These are phyloP conservation scores for Skeletonema menzelii DNA, from an alignment of 108 stramenopile genomes.

Conservation along the genomic window DNA sequence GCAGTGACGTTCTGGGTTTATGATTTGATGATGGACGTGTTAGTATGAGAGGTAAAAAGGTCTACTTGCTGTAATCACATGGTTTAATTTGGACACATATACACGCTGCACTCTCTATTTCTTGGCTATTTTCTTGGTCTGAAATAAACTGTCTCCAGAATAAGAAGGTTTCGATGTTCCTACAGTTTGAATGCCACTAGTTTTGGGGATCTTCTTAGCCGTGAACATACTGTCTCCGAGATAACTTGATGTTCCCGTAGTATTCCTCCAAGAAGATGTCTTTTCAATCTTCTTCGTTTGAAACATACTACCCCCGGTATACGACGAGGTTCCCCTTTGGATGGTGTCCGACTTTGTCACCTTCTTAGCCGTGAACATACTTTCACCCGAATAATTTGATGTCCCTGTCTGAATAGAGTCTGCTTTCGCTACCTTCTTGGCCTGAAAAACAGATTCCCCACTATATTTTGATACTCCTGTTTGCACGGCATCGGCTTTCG, in stretches of 20 bases:
- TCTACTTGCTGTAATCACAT: neutral
- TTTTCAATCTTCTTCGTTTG: too few relatives aligned
- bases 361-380: neutral
- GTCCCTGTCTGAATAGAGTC: neutral
- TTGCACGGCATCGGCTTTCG: neutral
- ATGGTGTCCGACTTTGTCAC: too few relatives aligned
- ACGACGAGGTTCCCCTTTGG: too few relatives aligned
- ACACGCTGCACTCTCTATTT: neutral
- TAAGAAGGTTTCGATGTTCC: neutral
- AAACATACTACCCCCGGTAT: too few relatives aligned
- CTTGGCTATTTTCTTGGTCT: slow-evolving; percentile 1
- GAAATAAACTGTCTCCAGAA: neutral
- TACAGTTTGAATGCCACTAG: neutral
- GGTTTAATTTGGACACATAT: neutral
- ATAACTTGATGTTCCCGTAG: neutral
- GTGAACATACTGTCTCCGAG: neutral
- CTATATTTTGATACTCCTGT: neutral
- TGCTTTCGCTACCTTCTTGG: neutral
- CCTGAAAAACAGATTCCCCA: neutral
- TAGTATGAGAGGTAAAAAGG: neutral
- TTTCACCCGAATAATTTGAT: neutral
- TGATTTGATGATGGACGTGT: slow-evolving; percentile 35
- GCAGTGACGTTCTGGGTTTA: slow-evolving; percentile 54
- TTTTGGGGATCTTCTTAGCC: neutral
- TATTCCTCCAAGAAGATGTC: neutral